Base-by-base conservation (phyloP, 2,329 filamentous ascomycete genomes). In the Penicillium psychrosexuale region DNA sequence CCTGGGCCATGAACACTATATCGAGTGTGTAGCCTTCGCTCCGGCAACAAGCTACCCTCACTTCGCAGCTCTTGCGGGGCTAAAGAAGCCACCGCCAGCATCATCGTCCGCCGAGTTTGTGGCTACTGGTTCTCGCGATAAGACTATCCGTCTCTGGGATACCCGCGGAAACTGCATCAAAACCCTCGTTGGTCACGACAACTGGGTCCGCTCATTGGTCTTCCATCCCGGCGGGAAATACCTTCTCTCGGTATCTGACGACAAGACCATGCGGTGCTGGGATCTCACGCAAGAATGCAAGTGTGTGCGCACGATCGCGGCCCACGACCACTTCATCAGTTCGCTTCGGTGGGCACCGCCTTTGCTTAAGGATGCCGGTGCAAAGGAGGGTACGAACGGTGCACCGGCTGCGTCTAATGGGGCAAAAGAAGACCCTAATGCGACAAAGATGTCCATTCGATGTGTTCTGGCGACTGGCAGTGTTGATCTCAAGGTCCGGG, bases 191-290 rank as follows among this genome's bases (percentile, higher is more conserved):
- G 93, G 93, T 1, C 93, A 97, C 70, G 92, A 97, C 71, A 97
- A 97, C 70, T 97, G 93, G 93, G 85, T 97, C 8, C 85, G 91
- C 31, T 88, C 83, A 0, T 75, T 97, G 6, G 85, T 91, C 9
- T 97, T 96, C 72, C 93, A 97, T 66, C 93, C 93, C 0, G 89
- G 90, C 8, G 93, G 93, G 40, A 95, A 93, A 73, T 97, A 94
- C 67, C 81, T 97, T 1, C 76, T 97, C 6, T 92, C 88, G 7
- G 90, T 89, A 19, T 84, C 88, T 15, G 93, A 97, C 70, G 93
- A 97, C 76, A 96, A 94, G 77, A 92, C 90, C 5, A 80, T 97
- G 56, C 82, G 92, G 52, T 97, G 92, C 77, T 97, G 93, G 93
- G 93, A 97, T 76, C 78, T 97, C 27, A 82, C 83, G 27, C 93